Base-by-base conservation (phyloP, 2,329 filamentous ascomycete genomes). In the Zasmidium angulare region DNA sequence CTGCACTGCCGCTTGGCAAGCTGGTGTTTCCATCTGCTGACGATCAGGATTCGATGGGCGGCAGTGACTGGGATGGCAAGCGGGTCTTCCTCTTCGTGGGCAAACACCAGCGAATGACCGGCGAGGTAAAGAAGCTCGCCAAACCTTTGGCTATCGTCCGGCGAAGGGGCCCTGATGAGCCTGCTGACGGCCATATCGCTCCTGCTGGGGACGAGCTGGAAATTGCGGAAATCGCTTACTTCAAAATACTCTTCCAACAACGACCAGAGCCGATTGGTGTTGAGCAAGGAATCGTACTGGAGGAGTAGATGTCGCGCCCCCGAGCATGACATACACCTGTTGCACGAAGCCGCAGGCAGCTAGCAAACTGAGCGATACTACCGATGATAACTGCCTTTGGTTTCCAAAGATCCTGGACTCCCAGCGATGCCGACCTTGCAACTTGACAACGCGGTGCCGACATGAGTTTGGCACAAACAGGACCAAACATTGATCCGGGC, bases 11-110 rank as follows among this genome's bases (percentile, higher is more conserved):
- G 23, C 81, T 96, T 64, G 92, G 92, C 29, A 86, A 85, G 57
- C 81, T 96, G 26, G 83, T 89, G 29, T 96, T 96, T 69, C 91
- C 91, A 1, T 90, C 2, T 14, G 57, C 63, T 17, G 64, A 61
- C 11, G 83, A 90, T 67, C 91, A 93, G 72, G 80, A 84, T 54
- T 79, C 79, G 17, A 36, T 14, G 29, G 29, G 29, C 7, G 83
- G 85, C 67, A 87, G 85, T 0, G 84, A 83, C 10, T 97, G 93
- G 93, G 69, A 96, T 93, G 61, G 61, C 90, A 96, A 92, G 76
- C 83, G 86, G 36, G 91, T 93, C 24, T 90, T 96, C 71, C 78
- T 98, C 51, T 96, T 93, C 72, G 84, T 98, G 3, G 95, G 93
- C 4, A 85, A 88, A 70, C 89, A 97, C 73, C 95, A 98, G 77